phyloP scores from a whole-genome alignment of 495 filamentous ascomycete species.

The Pyrenula massariospora region DNA sequence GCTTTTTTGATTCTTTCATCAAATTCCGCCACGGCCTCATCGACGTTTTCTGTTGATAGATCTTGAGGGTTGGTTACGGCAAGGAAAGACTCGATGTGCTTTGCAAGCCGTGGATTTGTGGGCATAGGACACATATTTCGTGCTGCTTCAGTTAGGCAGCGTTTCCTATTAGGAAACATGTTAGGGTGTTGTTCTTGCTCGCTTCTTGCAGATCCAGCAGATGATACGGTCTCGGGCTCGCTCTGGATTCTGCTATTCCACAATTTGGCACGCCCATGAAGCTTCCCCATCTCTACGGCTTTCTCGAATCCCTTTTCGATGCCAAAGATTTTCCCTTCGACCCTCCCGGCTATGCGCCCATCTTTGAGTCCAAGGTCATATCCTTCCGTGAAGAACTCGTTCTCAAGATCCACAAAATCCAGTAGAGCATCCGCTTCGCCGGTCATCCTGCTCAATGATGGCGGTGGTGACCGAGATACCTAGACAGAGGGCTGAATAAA shows the following conservation, averaged over 20 bases:
- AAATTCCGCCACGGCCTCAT: slow-evolving; percentile 74
- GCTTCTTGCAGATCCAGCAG: slow-evolving; percentile 1
- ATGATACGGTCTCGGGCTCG: not conserved
- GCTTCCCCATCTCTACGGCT: slow-evolving; percentile 61
- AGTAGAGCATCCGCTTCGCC: slow-evolving; percentile 46
- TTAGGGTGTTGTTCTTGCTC: slow-evolving; percentile 5
- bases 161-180: slow-evolving; percentile 16
- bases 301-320: slow-evolving; percentile 91
- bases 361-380: slow-evolving; percentile 64
- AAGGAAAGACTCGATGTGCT: slow-evolving; percentile 59
- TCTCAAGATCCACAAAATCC: slow-evolving; percentile 63
- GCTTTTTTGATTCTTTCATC: slow-evolving; percentile 76
- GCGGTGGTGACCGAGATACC: too few species aligned
- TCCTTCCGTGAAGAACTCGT: slow-evolving; percentile 77
- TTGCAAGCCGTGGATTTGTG: slow-evolving; percentile 51
- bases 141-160: slow-evolving; percentile 7
- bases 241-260: slow-evolving; percentile 52
- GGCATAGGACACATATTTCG: slow-evolving; percentile 36
- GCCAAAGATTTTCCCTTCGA: slow-evolving; percentile 82
- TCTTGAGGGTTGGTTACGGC: slow-evolving; percentile 72
- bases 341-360: slow-evolving; percentile 65
- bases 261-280: slow-evolving; percentile 72
- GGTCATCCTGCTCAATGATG: too few species aligned
- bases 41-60: slow-evolving; percentile 63
- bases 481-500: too few species aligned